Base-by-base conservation (phyloP, 192 early-diverging fungal species). In the Backusella parvicylindrica region DNA sequence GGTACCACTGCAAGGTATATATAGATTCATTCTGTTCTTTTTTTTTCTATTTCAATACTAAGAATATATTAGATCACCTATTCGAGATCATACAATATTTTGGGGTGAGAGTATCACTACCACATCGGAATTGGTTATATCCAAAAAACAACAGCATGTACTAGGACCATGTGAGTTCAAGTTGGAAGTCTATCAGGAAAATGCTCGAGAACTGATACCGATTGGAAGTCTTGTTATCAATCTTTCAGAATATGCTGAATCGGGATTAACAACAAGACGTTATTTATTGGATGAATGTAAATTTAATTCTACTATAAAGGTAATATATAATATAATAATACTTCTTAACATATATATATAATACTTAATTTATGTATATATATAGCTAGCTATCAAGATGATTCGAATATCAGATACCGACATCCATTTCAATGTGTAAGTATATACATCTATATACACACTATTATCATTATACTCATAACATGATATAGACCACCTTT, bases 271-370 rank as follows among this genome's bases (percentile, higher is more conserved):
- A 36, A 85, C 87, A 30, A 70, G 86, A 47, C 82, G 88, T 18
- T 91, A 90, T 67, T 82, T 90, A 53, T 81, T 91, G 47, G 86
- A 93, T 68, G 88, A 93, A n/a, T 88, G 86, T 78, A 93, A 92
- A 84, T 84, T 93, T 71, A 94, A 94, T 80, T 91, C 92, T 21
- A 92, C 88, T 0, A 74, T 94, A 28, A 94, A 91, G 86, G 91
- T 92, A 35, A 76, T 23, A 9, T 63, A 75, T 53, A 40, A 2
- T 40, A 40, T 40, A 15, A 18, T 49, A n/a, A n/a, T 50, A 21
- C 9, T 8, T 18, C 1, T 21, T 7, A 50, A 8, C n/a, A n/a
- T 15, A 0, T 50, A 50, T 23, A 5, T 26, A 56, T 26, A 37
- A 37, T 37, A 11, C 1, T 60, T 11, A 28, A n/a, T n/a, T 13